Base-by-base conservation (phyloP, 2,329 filamentous ascomycete species). In the Fusarium stilboides region DNA sequence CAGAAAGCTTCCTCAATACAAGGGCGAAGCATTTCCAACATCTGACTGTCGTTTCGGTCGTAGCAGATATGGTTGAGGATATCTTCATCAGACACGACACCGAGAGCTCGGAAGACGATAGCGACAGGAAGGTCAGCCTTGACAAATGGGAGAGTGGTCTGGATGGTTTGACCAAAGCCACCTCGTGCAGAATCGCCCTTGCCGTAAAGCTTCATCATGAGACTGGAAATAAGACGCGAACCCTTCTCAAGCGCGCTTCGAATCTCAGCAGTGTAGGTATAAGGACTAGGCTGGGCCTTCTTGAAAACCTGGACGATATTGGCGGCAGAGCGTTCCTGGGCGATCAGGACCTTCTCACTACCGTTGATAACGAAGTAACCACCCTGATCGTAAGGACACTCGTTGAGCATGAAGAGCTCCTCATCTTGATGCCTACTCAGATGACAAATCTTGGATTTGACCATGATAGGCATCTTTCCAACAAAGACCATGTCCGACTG, bases 301-400 rank as follows among this genome's bases (percentile, higher is more conserved):
- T 97, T 95, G 88, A 99, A 99, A 28, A 99, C 95, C 81, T 99
- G 96, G 7, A 99, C 96, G 62, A 98, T 99, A 77, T 99, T 99
- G 77, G 95, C 96, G 40, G 96, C 96, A 78, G 94, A 98, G 67
- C 96, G 92, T 81, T 99, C 96, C 79, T 99, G 96, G 2, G 96
- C 96, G 75, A 99, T 99, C 73, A 99, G 84, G 22, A 99, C 96
- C 86, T 99, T 99, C 79, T 99, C 96, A 80, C 93, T 97, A 43
- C 96, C 96, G 82, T 99, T 99, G 86, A 99, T 99, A 75, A 99
- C 94, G 77, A 99, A 99, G 81, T 99, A 99, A 71, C 96, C 96
- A 72, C 96, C 96, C 77, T 98, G 96, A 77, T 99, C 96, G 80
- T 98, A 99, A 1, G 96, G 96, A 73, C 96, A 99, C 81, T 99